Base-by-base conservation (phyloP, 345 rosid genomes). In the Linum trigynum region DNA sequence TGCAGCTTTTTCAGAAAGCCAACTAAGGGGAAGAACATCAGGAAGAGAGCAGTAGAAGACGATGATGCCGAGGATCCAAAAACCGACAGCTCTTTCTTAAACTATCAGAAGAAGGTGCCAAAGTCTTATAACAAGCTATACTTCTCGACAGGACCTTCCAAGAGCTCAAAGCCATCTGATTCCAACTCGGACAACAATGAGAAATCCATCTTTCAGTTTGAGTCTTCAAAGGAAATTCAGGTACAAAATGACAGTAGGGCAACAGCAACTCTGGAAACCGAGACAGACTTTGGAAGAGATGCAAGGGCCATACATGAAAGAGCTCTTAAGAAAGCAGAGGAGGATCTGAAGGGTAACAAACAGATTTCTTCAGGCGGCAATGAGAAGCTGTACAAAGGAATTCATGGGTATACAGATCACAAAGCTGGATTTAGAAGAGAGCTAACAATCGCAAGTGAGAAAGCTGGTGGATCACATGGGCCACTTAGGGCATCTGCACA, bases 391-490 rank as follows among this genome's bases (percentile, higher is more conserved):
- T 23, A 23, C 32, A 23, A 23, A 23, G 32, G 32, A 23, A 23
- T 91, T 38, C 92, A 85, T 73, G 89, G 90, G 0, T 91, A 91
- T 69, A 80, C 88, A 39, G 95, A 91, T 71, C 92, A 86, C 69
- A 91, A 88, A 73, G 94, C 97, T 17, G 96, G 95, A 40, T 91
- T 91, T 81, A 80, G 87, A 70, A 85, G 97, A 72, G 97, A 91
- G 76, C 91, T 83, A 32, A 85, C 96, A 0, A 66, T 23, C 32
- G 32, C 32, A 23, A 23, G 32, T 23, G 32, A 23, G 32, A 23
- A 23, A 23, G 32, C 32, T 23, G 32, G 32, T 23, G 32, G 32
- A 23, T 23, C 32, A 23, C 32, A 23, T 23, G 32, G 32, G 32
- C 32, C 32, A 23, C 32, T 23, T 23, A 23, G 32, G 32, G 32